Conservation (phyloP, 495 filamentous ascomycete genomes). For the Podospora appendiculata region DNA sequence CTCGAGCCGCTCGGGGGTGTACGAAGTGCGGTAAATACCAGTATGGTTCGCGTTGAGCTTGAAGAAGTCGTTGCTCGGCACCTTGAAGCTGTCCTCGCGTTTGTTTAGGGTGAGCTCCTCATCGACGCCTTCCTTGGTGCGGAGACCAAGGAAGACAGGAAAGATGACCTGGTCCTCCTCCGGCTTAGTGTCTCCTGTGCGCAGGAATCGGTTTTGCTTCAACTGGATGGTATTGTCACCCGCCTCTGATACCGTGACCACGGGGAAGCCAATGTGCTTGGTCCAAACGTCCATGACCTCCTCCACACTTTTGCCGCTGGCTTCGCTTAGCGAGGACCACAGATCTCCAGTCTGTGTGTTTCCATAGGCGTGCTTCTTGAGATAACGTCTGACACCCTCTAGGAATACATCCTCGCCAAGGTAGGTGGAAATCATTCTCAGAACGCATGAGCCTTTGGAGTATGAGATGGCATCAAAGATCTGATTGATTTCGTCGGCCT, state of each 20-base stretch:
- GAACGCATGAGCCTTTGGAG: constrained; percentile 89
- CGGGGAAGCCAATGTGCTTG: constrained; percentile 68
- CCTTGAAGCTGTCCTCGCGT: constrained; percentile 66
- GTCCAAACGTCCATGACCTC: constrained; percentile 75
- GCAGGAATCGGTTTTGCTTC: constrained; percentile 70
- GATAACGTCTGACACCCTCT: constrained; percentile 83
- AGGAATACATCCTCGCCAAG: constrained; percentile 90
- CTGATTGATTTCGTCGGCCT: constrained; percentile 92
- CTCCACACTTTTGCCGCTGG: constrained; percentile 83
- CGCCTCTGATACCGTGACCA: constrained; percentile 60
- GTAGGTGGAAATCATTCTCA: constrained; percentile 96
- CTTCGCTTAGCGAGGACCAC: constrained; percentile 82
- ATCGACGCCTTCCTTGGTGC: constrained; percentile 57
- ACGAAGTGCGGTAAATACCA: constrained; percentile 65
- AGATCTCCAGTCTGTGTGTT: constrained; percentile 82
- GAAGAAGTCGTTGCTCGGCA: constrained; percentile 61
- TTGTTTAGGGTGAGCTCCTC: constrained; percentile 56
- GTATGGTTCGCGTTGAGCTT: constrained; percentile 75
- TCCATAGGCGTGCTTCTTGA: constrained; percentile 90
- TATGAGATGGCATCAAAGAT: constrained; percentile 99
- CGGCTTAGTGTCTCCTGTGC: constrained; percentile 71
- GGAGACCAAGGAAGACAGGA: constrained; percentile 63
- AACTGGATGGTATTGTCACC: constrained; percentile 52
- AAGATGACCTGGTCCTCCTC: constrained; percentile 75
- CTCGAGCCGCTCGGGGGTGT: constrained; percentile 56